Conservation (phyloP, 2,329 filamentous ascomycete genomes). For the Phoma sp. region DNA sequence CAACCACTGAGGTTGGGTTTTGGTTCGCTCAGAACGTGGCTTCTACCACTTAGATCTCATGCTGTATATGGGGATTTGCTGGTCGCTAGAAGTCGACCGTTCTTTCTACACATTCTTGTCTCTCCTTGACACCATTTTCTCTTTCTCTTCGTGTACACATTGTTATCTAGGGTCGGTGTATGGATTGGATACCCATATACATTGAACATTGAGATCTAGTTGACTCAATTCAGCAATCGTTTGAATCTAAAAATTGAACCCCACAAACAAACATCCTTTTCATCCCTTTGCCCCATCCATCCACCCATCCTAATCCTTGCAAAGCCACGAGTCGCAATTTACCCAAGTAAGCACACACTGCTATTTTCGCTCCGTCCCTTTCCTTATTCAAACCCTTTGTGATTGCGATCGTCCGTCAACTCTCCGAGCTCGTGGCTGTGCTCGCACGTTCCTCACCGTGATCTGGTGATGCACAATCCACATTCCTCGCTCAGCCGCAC, state of each 20-base stretch:
- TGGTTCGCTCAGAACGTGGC: conserved; percentile 18
- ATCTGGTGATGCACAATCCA: background rate
- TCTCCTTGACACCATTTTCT: conserved; percentile 28
- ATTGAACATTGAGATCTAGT: conserved; percentile 20
- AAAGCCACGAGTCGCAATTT: conserved; percentile 3
- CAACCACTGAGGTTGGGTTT: conserved; percentile 21
- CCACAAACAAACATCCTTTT: conserved; percentile 1
- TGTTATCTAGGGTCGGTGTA: conserved; percentile 19
- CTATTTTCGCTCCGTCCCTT: background rate
- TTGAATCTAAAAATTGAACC: conserved; percentile 19
- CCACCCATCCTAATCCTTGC: conserved; percentile 8
- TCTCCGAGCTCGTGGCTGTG: conserved; percentile 10
- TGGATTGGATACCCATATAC: conserved; percentile 27
- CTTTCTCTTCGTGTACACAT: conserved; percentile 35
- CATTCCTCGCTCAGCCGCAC: conserved; percentile 17
- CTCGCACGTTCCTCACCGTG: conserved; percentile 2
- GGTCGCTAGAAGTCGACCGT: conserved; percentile 11
- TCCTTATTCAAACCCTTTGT: background rate
- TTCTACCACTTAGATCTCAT: conserved; percentile 24
- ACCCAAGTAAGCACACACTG: background rate
- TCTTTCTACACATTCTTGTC: conserved; percentile 35
- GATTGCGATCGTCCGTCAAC: conserved; percentile 10
- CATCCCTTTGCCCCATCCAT: background rate
- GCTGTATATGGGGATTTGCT: conserved; percentile 29
- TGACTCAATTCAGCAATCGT: conserved; percentile 17